Percentiles rank a stretch among this genome's conserved stretches.
These are phyloP conservation scores for Acacia acuminata DNA, from an alignment of 306 rosid genomes.

Conservation along the genomic window DNA sequence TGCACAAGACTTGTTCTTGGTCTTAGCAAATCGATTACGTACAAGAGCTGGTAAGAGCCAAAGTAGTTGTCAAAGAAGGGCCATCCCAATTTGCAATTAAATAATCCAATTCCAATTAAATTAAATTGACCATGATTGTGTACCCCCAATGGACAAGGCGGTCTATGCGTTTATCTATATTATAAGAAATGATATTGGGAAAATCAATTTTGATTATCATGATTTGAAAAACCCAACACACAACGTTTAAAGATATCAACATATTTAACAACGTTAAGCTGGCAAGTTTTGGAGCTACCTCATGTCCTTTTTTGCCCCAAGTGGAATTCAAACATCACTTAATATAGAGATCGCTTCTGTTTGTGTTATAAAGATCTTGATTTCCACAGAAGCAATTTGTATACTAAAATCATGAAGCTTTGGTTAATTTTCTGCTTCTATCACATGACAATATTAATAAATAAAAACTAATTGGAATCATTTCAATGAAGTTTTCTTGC, in stretches of 20 bases:
- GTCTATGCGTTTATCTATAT: neutral
- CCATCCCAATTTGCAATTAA: neutral
- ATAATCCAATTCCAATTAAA: neutral
- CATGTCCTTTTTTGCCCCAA: neutral
- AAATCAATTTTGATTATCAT: neutral
- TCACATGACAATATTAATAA: neutral
- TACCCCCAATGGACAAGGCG: slow-evolving; percentile 1
- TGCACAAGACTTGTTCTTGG: slow-evolving; percentile 7
- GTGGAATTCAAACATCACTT: slow-evolving; percentile 4
- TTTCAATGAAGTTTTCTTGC: neutral
- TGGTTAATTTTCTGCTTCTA: neutral
- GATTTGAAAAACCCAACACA: slow-evolving; percentile 1
- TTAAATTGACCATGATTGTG: slow-evolving; percentile 19
- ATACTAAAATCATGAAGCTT: neutral
- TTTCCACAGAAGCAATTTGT: neutral
- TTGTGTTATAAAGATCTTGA: neutral
- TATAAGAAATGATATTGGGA: neutral
- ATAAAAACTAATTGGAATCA: neutral
- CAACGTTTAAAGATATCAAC: slow-evolving; percentile 2
- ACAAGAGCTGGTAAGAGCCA: neutral
- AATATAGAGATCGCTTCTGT: too few relatives aligned
- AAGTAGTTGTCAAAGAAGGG: slow-evolving; percentile 21
- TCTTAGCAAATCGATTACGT: neutral
- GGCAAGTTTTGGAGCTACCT: slow-evolving; percentile 2
- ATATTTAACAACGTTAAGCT: slow-evolving; percentile 20